Base-by-base conservation (phyloP, 768 basidiomycete genomes). In the Rhodotorula babjevae region DNA sequence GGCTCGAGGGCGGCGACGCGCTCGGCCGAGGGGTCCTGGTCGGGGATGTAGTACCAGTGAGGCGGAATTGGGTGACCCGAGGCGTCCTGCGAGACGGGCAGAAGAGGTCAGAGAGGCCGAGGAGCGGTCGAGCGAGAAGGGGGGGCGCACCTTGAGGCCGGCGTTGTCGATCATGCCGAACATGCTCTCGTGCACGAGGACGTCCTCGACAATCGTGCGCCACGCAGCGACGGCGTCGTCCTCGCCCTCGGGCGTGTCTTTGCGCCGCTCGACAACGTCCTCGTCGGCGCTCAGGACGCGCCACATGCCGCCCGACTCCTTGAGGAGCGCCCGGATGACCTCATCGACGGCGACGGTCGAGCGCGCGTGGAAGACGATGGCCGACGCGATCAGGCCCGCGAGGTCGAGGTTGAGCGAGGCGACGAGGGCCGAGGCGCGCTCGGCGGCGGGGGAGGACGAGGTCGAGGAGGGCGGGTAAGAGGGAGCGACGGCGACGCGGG, bases 11-110 rank as follows among this genome's bases (percentile, higher is more conserved):
- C 75, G 31, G 73, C 72, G 56, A 76, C 75, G 1, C 75, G 68
- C 1, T 69, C 62, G 6, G 40, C 56, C 2, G 68, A 71, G 5
- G 78, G 72, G 78, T 82, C 82, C 15, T 67, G 44, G 44, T 78
- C 79, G 21, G 81, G 82, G 42, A 78, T 71, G 76, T 82, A 82
- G 71, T 77, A 81, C 77, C 79, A 82, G 55, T 79, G 77, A 11
- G 82, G 79, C 7, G 80, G 75, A 23, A 82, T 75, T 0, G 80
- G 80, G 40, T 78, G 76, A 5, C 81, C 82, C 10, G 81, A 80
- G 8, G 81, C 77, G 76, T 82, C 82, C 81, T 82, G 61, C 6
- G n/a, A 29, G 4, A 0, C n/a, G 4, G 18, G 10, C 21, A 6
- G 31, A 15, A 49, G 23, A n/a, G 3, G 46, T 18, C 46, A 44